A percentile compares a stretch with the other conserved stretches of the same genome.
phyloP scores from a whole-genome alignment of 164 flowering plant species.

The Sedum album region DNA sequence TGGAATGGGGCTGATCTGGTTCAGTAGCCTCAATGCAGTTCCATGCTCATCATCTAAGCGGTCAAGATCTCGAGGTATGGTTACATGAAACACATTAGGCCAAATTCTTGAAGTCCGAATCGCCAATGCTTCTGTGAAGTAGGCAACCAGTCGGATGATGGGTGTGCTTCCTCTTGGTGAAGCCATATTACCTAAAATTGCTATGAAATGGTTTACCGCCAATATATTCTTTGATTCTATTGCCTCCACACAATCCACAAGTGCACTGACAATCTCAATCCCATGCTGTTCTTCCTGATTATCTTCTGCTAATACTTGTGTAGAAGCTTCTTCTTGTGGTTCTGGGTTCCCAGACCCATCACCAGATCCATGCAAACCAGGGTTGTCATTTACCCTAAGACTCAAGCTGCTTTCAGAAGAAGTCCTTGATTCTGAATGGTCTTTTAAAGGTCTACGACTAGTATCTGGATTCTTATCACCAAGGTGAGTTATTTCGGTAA shows the following conservation, averaged over 20 bases:
- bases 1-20: constrained; percentile 76
- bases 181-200: constrained; percentile 70
- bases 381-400: constrained; percentile 26
- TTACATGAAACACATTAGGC: constrained; percentile 70
- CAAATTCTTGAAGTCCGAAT: constrained; percentile 60
- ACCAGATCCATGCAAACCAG: constrained; percentile 38
- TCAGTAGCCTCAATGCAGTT: constrained; percentile 60
- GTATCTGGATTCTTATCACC: constrained; percentile 50
- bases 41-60: constrained; percentile 51
- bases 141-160: constrained; percentile 58
- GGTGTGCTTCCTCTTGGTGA: constrained; percentile 70
- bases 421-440: constrained; percentile 56
- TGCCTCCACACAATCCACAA: constrained; percentile 70
- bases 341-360: constrained; percentile 49
- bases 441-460: constrained; percentile 29
- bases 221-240: constrained; percentile 51
- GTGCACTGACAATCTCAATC: constrained; percentile 67
- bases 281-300: constrained; percentile 35
- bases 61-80: constrained; percentile 56
- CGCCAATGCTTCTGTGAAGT: constrained; percentile 81
- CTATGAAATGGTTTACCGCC: constrained; percentile 43
- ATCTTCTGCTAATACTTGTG: constrained; percentile 13
- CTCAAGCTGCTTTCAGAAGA: too few species aligned
- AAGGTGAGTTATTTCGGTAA: constrained; percentile 42
- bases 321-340: constrained; percentile 21